A percentile compares a stretch with the other conserved stretches of the same genome.
Evolutionary conservation across 805 yeast species (phyloP).

Genomic region (Cyberlindnera nakhonratchasimensis): DNA sequence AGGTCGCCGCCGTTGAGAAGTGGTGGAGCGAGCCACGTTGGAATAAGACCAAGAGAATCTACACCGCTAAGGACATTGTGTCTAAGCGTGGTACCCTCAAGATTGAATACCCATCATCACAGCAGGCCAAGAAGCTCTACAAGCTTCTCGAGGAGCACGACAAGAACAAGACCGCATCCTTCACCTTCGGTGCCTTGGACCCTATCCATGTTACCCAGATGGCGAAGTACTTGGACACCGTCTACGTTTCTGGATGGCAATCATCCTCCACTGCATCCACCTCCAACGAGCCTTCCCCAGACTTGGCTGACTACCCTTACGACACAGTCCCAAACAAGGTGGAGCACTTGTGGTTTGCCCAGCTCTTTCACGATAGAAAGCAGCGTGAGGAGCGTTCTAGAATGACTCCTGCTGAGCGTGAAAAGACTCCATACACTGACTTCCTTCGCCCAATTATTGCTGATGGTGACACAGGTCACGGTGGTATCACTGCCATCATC

Average conservation of each 20-base stretch:
- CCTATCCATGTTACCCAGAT: conserved; percentile 95
- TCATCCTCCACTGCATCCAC: conserved; percentile 97
- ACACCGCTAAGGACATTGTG: conserved; percentile 86
- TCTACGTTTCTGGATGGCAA: conserved; percentile 98
- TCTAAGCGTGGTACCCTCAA: conserved; percentile 79
- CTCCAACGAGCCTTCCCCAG: conserved; percentile 97
- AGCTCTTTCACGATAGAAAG: conserved; percentile 94
- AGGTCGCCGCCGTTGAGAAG: conserved; percentile 66
- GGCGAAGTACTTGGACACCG: conserved; percentile 91
- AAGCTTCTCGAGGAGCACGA: conserved; percentile 68
- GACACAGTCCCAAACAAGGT: conserved; percentile 99
- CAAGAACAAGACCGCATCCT: conserved; percentile 66
- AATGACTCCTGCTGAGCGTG: conserved; percentile 59
- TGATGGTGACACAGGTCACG: conserved; percentile 98
- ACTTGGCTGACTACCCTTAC: conserved; percentile 97
- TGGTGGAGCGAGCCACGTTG: conserved; percentile 98
- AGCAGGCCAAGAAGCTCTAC: conserved; percentile 80
- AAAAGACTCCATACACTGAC: conserved; percentile 71
- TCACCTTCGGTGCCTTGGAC: conserved; percentile 94
- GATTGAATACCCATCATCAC: conserved; percentile 69
- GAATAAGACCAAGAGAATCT: conserved; percentile 82
- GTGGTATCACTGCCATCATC: conserved; percentile 95
- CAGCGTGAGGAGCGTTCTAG: conserved; percentile 69
- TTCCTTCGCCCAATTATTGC: conserved; percentile 93
- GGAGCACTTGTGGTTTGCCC: conserved; percentile 95